Evolutionary conservation across 2,329 filamentous ascomycete species (phyloP), one percentile per base, ranked within the genome.

Genomic region (Metarhizium sp.): DNA sequence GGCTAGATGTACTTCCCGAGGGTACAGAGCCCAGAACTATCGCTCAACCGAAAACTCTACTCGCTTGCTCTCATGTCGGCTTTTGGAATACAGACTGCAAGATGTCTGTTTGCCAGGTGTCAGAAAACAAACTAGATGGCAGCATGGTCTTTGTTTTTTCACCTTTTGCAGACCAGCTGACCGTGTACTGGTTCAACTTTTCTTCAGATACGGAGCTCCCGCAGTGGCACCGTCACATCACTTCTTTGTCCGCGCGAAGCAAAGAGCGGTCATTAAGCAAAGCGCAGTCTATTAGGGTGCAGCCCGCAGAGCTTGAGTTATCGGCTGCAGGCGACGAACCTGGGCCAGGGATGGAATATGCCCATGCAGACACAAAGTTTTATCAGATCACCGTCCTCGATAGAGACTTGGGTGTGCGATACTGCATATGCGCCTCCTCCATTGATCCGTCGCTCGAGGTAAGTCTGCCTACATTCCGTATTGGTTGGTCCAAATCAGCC

Each of bases 371-470:
- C 3, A 62, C 75, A 2, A 67, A 68, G 20, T 78, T 80, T 59
- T 79, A 75, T 53, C 78, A 81, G 57, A 59, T 78, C 14, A 73
- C 70, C 53, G 65, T 70, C 11, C 59, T 82, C 2, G 70, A 65
- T 5, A 65, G 68, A 29, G 68, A 79, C 55, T 65, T 79, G 43
- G 69, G 72, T 43, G 58, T 82, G 16, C 65, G 66, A 40, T 75
- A 74, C 52, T 72, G 71, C 55, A 70, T 68, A 53, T 69, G 65
- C 49, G 61, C 64, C 5, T 66, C 66, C 4, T 59, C 58, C 11
- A 58, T 57, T 16, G 58, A 67, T 20, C 58, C 61, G 7, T 32
- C 48, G 4, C 57, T 67, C 20, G 59, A 65, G 2, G 54, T 72
- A 11, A 56, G 54, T 3, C 59, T 67, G 4, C 70, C 71, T 0